Conservation (phyloP, 306 rosid species). For the Acacia confusa region DNA sequence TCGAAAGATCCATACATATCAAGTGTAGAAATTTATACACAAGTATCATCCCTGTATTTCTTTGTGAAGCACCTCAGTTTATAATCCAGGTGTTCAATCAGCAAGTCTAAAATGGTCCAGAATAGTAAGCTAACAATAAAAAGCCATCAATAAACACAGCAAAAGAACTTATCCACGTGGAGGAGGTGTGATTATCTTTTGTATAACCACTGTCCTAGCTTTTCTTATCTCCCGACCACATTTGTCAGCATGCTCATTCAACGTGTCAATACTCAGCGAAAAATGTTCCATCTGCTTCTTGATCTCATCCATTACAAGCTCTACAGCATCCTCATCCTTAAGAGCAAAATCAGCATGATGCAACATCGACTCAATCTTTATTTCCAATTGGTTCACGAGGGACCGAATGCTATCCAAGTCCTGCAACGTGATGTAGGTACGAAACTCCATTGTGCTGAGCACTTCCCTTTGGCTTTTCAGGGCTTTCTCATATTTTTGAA, state of each 20-base stretch:
- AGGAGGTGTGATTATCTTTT: slow-evolving; percentile 52
- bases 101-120: slow-evolving; percentile 13
- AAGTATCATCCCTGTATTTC: slow-evolving; percentile 25
- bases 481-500: slow-evolving; percentile 54
- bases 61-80: slow-evolving; percentile 1
- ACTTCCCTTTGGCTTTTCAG: slow-evolving; percentile 57
- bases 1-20: slow-evolving; percentile 15
- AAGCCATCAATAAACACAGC: slow-evolving; percentile 34
- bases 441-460: slow-evolving; percentile 59
- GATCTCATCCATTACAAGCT: slow-evolving; percentile 72
- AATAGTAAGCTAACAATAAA: slow-evolving; percentile 13
- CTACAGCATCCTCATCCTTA: slow-evolving; percentile 65
- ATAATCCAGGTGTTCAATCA: slow-evolving; percentile 30
- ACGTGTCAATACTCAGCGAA: slow-evolving; percentile 50
- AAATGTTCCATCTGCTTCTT: slow-evolving; percentile 72
- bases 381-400: slow-evolving; percentile 51
- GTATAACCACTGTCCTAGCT: slow-evolving; percentile 73
- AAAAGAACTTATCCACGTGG: slow-evolving; percentile 26
- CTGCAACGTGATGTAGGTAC: slow-evolving; percentile 47
- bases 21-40: slow-evolving; percentile 21
- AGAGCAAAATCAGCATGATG: slow-evolving; percentile 65
- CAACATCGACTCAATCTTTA: slow-evolving; percentile 51
- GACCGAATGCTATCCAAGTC: slow-evolving; percentile 65
- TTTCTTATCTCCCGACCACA: slow-evolving; percentile 60
- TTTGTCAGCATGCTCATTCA: slow-evolving; percentile 62